A percentile compares a stretch with the other conserved stretches of the same genome.
Evolutionary conservation across 768 basidiomycete species (phyloP).

Genomic region (Mycena chlorophos): DNA sequence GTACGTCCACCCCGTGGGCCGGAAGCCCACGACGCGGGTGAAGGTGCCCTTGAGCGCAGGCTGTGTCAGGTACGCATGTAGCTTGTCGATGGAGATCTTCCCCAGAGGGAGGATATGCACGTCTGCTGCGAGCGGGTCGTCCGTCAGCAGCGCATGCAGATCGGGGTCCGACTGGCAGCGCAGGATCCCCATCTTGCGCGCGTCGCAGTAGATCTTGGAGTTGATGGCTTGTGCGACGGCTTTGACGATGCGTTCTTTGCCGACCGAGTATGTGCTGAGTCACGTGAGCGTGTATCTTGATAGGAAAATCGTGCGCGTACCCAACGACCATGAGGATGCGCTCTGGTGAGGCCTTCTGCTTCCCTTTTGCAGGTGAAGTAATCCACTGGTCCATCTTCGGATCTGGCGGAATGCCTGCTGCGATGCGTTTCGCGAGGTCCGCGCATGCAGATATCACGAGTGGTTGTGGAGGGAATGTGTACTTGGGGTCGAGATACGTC

Average conservation of each 20-base stretch:
- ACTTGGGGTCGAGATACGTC: conserved; percentile 93
- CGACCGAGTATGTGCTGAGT: conserved; percentile 89
- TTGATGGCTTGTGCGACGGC: conserved; percentile 82
- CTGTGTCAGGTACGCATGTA: conserved; percentile 76
- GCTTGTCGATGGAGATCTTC: conserved; percentile 70
- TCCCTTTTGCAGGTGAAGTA: conserved; percentile 30
- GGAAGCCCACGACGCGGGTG: conserved; percentile 72
- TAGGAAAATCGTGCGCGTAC: conserved; percentile 38
- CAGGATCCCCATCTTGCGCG: conserved; percentile 78
- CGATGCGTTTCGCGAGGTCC: conserved; percentile 66
- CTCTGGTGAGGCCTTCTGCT: conserved; percentile 39
- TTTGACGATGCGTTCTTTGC: conserved; percentile 97
- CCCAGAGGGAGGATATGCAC: conserved; percentile 87
- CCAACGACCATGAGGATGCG: conserved; percentile 68
- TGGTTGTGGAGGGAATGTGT: conserved; percentile 95
- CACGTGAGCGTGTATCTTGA: neutral
- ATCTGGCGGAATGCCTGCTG: conserved; percentile 39
- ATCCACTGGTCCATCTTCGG: conserved; percentile 57
- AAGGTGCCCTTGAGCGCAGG: conserved; percentile 73
- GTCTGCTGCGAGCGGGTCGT: conserved; percentile 70
- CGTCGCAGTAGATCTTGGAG: conserved; percentile 87
- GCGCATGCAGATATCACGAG: conserved; percentile 92
- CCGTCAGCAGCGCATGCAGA: conserved; percentile 73
- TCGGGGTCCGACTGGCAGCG: conserved; percentile 85
- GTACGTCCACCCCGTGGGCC: conserved; percentile 96